These are phyloP conservation scores for Pleoardoris graminearum DNA, from an alignment of 2,329 filamentous ascomycete genomes.

Conservation along the genomic window DNA sequence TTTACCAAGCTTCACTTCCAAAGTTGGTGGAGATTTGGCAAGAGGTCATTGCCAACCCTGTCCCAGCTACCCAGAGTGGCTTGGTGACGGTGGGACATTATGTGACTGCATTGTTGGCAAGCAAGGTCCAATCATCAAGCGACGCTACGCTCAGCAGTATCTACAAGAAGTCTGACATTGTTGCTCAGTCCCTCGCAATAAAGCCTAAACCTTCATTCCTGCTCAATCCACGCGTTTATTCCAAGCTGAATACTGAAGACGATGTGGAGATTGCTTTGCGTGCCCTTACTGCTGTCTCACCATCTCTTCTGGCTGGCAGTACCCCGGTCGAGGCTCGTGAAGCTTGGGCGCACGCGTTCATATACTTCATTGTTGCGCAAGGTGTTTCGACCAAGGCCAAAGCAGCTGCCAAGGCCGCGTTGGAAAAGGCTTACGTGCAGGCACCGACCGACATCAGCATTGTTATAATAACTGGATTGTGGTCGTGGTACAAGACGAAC, in stretches of 20 bases:
- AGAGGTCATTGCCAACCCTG: constrained; percentile 77
- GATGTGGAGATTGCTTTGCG: constrained; percentile 78
- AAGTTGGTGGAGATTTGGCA: constrained; percentile 71
- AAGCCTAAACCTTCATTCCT: constrained; percentile 88
- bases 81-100: constrained; percentile 80
- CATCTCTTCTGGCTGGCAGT: constrained; percentile 57
- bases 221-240: constrained; percentile 81
- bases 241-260: constrained; percentile 72
- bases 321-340: constrained; percentile 53
- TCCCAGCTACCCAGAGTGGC: constrained; percentile 78
- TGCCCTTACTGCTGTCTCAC: constrained; percentile 66
- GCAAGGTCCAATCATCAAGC: constrained; percentile 58
- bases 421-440: constrained; percentile 68
- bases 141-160: constrained; percentile 60
- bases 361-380: constrained; percentile 74
- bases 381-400: constrained; percentile 64
- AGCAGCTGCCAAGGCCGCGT: constrained; percentile 61
- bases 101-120: constrained; percentile 64
- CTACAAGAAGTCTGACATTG: constrained; percentile 64
- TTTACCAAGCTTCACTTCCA: constrained; percentile 56
- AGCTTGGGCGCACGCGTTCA: constrained; percentile 81
- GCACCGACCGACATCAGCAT: constrained; percentile 62
- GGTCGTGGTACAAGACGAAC: constrained; percentile 74
- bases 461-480: constrained; percentile 73
- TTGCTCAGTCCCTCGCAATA: constrained; percentile 66